These are phyloP conservation scores for Diplodia seriata DNA, from an alignment of 2,329 filamentous ascomycete species.

Conservation along the genomic window DNA sequence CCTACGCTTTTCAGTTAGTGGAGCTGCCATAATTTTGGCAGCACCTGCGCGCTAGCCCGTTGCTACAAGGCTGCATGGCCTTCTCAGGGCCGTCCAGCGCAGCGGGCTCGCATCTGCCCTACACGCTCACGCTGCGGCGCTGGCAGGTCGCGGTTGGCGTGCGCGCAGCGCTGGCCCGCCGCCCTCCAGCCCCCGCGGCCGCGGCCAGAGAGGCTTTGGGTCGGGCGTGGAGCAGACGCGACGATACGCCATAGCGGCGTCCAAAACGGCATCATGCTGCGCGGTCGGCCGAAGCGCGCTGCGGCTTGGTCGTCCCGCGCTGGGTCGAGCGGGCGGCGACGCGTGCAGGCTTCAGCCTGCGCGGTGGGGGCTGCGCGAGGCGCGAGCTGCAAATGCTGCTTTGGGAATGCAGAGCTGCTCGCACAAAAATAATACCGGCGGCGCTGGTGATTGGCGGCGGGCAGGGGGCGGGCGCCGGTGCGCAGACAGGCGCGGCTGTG, in stretches of 20 bases:
- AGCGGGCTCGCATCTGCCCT: slow-evolving; percentile 16
- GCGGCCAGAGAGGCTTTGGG: slow-evolving; percentile 7
- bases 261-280: slow-evolving; percentile 32
- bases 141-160: background rate
- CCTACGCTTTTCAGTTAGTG: slow-evolving; percentile 28
- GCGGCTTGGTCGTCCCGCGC: slow-evolving; percentile 10
- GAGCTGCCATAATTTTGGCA: slow-evolving; percentile 40
- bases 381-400: slow-evolving; percentile 4
- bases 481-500: slow-evolving; percentile 6
- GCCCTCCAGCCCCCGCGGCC: slow-evolving; percentile 5
- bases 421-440: slow-evolving; percentile 3
- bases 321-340: slow-evolving; percentile 21
- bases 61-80: slow-evolving; percentile 40
- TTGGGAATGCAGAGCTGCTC: slow-evolving; percentile 2
- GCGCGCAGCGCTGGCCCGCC: background rate
- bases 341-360: slow-evolving; percentile 12
- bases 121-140: slow-evolving; percentile 12
- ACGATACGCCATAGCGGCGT: background rate
- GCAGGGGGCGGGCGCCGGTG: slow-evolving; percentile 3
- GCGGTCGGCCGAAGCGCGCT: slow-evolving; percentile 29
- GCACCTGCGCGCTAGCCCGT: slow-evolving; percentile 34
- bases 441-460: background rate
- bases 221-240: slow-evolving; percentile 15
- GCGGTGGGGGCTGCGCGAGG: slow-evolving; percentile 22
- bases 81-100: slow-evolving; percentile 27